phyloP scores from a whole-genome alignment of 768 basidiomycete species.

The Termitomyces sp. region DNA sequence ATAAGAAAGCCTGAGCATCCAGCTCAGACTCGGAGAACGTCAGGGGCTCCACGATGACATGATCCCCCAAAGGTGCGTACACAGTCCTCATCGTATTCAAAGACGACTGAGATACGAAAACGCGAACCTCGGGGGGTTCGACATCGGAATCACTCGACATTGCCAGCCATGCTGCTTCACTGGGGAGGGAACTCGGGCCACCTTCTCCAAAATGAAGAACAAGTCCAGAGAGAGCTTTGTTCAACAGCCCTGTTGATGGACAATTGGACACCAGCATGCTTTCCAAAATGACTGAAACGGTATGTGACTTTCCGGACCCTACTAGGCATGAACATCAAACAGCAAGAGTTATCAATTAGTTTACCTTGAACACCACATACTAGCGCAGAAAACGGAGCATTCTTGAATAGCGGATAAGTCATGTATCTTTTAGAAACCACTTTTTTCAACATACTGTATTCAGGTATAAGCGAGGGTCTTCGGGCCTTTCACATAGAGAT shows the following conservation, averaged over 20 bases:
- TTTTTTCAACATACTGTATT: constrained; percentile 49
- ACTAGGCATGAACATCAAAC: background rate
- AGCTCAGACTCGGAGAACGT: constrained; percentile 56
- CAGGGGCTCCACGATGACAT: constrained; percentile 51
- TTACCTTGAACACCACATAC: constrained; percentile 73
- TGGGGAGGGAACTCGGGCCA: constrained; percentile 50
- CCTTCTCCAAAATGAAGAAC: constrained; percentile 72
- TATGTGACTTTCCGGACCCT: constrained; percentile 76
- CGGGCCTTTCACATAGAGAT: constrained; percentile 10
- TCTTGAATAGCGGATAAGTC: constrained; percentile 33
- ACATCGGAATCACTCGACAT: constrained; percentile 26
- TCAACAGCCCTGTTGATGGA: constrained; percentile 43
- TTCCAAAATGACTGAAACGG: constrained; percentile 64
- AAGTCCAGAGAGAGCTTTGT: constrained; percentile 56
- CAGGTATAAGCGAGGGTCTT: constrained; percentile 56
- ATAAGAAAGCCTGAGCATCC: constrained; percentile 64
- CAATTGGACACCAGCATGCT: constrained; percentile 61
- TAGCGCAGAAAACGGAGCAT: constrained; percentile 71
- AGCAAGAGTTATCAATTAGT: constrained; percentile 11
- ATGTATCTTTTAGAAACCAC: background rate
- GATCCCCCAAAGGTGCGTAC: constrained; percentile 47
- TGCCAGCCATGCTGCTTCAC: constrained; percentile 64
- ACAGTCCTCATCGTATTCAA: constrained; percentile 56
- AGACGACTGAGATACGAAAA: constrained; percentile 61
- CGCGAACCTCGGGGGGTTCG: constrained; percentile 32